A percentile compares a stretch with the other conserved stretches of the same genome.
phyloP scores from a whole-genome alignment of 306 rosid genomes.

The Rosa persica region DNA sequence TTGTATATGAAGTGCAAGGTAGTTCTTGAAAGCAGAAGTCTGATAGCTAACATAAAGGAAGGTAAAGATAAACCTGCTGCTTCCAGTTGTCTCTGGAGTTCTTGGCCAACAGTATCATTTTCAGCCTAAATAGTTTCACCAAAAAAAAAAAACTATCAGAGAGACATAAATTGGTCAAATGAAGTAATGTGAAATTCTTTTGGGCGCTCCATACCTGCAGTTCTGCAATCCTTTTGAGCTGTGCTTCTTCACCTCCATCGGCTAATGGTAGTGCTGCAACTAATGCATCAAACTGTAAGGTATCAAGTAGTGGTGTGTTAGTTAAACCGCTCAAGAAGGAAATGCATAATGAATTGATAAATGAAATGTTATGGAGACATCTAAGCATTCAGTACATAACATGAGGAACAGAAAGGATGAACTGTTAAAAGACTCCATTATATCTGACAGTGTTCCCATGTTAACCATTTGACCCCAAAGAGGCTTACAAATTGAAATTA shows the following conservation, averaged over 20 bases:
- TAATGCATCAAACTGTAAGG: conserved; percentile 71
- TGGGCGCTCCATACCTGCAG: conserved; percentile 56
- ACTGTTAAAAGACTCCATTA: background rate
- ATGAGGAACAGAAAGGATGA: background rate
- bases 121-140: conserved; percentile 58
- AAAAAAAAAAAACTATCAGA: background rate
- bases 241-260: conserved; percentile 78
- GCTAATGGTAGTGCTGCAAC: conserved; percentile 80
- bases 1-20: background rate
- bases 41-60: conserved; percentile 20
- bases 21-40: background rate
- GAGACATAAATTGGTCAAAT: background rate
- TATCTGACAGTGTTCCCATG: background rate
- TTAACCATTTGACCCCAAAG: background rate
- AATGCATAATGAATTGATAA: background rate
- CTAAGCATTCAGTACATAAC: background rate
- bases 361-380: background rate
- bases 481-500: background rate
- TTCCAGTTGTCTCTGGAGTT: conserved; percentile 87
- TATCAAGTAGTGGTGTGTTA: conserved; percentile 17
- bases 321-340: conserved; percentile 16
- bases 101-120: conserved; percentile 76
- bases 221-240: conserved; percentile 74
- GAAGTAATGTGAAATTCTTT: conserved; percentile 4
- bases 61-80: conserved; percentile 69